Base-by-base conservation (phyloP, 257 asterid genomes). In the Verbascum thapsus region DNA sequence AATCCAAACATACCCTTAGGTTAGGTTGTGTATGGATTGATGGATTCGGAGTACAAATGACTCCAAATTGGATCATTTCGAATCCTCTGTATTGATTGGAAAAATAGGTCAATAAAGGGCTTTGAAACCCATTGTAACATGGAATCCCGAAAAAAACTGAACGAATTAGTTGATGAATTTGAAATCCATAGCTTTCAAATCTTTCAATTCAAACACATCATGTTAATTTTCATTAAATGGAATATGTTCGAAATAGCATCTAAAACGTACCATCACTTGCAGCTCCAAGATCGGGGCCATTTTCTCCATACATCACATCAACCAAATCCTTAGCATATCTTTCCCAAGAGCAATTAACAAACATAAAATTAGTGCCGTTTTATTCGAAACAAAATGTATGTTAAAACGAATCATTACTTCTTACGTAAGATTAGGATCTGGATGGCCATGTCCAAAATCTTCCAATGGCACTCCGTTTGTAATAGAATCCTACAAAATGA, bases 391-490 rank as follows among this genome's bases (percentile, higher is more conserved):
- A n/a, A 65, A 53, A 12, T 53, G 40, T 26, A 59, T 69, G 41
- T 60, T n/a, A 18, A 42, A 12, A 68, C n/a, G 18, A 54, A 55
- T 57, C 11, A 49, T 7, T 42, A 47, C 42, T 73, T 66, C 94
- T 87, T 84, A 94, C 95, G 95, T 90, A 60, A 94, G 90, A 74
- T 94, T 94, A 62, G 99, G 99, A 74, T 94, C 99, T 53, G 99
- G 99, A 82, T 94, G 99, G 41, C 99, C 99, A 50, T 90, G 95
- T 42, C 97, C 99, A 74, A 94, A 94, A 78, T 94, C 96, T 76
- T 90, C 99, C 43, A 84, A 77, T 1, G 99, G 99, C 76, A 87
- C 88, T 61, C 97, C 99, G 43, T 94, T 94, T 34, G 64, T 48
- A 66, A 94, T 80, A 48, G 95, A 85, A 63, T 85, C 88, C 99